Base-by-base conservation (phyloP, 208 protist genomes). In the Wallacemonas sp. region DNA sequence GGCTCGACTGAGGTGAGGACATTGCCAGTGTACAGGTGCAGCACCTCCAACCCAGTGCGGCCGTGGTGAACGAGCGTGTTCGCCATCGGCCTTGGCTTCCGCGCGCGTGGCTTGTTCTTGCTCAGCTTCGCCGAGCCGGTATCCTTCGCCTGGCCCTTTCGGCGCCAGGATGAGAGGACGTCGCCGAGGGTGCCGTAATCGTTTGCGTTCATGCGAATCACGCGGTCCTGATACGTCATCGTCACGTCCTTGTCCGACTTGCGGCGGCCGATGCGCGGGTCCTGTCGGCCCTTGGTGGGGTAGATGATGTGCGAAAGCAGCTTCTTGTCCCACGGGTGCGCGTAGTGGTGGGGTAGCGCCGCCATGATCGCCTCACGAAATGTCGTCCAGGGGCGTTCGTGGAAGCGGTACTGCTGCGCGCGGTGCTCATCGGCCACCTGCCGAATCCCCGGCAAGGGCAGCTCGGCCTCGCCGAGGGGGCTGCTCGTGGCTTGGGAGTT, bases 61-160 rank as follows among this genome's bases (percentile, higher is more conserved):
- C 81, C 65, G 73, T 97, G 90, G 69, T 83, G 88, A n/a, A 94
- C 88, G 16, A 97, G 68, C n/a, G 82, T 81, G 64, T 97, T 97
- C 16, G 80, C 76, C 14, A 58, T 58, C 6, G 47, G 55, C 17
- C 52, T 33, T 19, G 27, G 61, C 29, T 24, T 65, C 27, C 24
- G 49, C 49, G 46, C 46, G 54, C 48, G 41, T 38, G 27, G 44
- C 27, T 61, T 44, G n/a, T 62, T 38, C 43, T 70, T 29, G 16
- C 21, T 44, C 44, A 48, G 46, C 70, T 44, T 41, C 61, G 52
- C 43, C 39, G 57, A 1, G 9, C 61, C 49, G 39, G 43, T 44
- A 12, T 49, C 26, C 29, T 16, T 26, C 43, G 39, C 67, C 70
- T 46, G 46, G 19, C 9, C 67, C 32, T 2, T 56, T 46, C 39